Evolutionary conservation across 495 filamentous ascomycete genomes (phyloP).

Genomic region (Talaromyces stipitatus): DNA sequence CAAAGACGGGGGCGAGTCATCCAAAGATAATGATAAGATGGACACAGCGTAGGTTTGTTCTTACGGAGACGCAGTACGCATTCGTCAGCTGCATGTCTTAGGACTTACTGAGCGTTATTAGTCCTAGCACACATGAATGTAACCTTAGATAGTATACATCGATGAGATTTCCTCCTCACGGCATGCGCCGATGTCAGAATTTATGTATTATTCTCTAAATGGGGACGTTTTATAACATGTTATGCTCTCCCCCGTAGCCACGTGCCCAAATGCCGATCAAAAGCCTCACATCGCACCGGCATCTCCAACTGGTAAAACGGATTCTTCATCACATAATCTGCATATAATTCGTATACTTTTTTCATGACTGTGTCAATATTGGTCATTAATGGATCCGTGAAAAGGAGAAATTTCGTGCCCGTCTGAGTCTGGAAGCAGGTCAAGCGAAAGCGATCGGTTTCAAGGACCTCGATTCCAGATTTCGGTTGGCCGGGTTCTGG

Average conservation of each 20-base stretch:
- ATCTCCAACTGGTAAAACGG: constrained; percentile 98
- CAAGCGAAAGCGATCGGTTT: constrained; percentile 83
- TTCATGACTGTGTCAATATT: constrained; percentile 76
- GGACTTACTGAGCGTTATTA: not conserved
- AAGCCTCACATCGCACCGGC: constrained; percentile 91
- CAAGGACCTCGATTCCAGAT: constrained; percentile 81
- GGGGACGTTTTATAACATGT: not conserved
- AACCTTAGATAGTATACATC: not conserved
- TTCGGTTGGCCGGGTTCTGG: constrained; percentile 41
- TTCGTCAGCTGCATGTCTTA: not conserved
- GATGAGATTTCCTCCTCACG: no score
- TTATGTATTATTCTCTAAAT: not conserved
- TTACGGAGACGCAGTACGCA: no score
- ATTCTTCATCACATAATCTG: constrained; percentile 99
- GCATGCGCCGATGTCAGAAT: not conserved
- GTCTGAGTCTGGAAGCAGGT: constrained; percentile 93
- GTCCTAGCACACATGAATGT: not conserved
- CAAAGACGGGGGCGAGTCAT: constrained; percentile 53
- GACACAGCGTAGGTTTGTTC: constrained; percentile 33
- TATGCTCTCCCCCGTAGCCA: constrained; percentile 35
- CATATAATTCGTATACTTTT: constrained; percentile 88
- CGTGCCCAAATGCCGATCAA: constrained; percentile 70
- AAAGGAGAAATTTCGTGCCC: constrained; percentile 90
- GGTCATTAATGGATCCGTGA: constrained; percentile 84
- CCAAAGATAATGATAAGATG: constrained; percentile 69